Evolutionary conservation across 768 basidiomycete species (phyloP).

Genomic region (Xerocomellus amylosporus): DNA sequence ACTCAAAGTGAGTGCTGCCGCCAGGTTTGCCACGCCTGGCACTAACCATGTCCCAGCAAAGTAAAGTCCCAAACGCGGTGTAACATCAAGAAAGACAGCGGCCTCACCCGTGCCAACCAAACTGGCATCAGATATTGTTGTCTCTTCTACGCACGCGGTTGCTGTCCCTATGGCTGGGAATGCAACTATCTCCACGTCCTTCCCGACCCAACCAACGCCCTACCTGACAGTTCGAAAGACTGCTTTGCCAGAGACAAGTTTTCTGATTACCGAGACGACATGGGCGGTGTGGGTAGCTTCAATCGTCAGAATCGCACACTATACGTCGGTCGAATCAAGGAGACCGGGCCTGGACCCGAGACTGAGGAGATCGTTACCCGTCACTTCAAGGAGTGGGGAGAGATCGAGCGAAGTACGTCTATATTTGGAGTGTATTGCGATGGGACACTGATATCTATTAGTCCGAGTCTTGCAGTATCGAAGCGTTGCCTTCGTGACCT

Average conservation of each 20-base stretch:
- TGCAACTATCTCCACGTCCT: constrained; percentile 94
- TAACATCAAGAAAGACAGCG: constrained; percentile 81
- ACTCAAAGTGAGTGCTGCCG: constrained; percentile 72
- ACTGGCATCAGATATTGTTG: constrained; percentile 92
- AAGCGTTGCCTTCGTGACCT: constrained; percentile 96
- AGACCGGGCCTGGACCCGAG: constrained; percentile 83
- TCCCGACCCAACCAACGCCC: constrained; percentile 61
- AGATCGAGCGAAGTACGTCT: constrained; percentile 82
- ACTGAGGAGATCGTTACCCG: constrained; percentile 87
- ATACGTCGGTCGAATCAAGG: constrained; percentile 92
- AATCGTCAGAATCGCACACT: constrained; percentile 90
- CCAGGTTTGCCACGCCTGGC: not conserved
- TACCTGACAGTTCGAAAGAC: constrained; percentile 93
- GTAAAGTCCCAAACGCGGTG: constrained; percentile 92
- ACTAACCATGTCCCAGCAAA: constrained; percentile 54
- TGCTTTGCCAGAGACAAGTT: constrained; percentile 98
- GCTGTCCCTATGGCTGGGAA: constrained; percentile 98
- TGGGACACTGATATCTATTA: constrained; percentile 24
- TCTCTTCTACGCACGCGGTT: constrained; percentile 93
- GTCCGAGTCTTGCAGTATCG: constrained; percentile 93
- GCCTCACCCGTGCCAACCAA: constrained; percentile 92
- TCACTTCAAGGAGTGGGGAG: constrained; percentile 96
- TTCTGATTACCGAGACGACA: constrained; percentile 95
- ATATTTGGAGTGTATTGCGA: not conserved
- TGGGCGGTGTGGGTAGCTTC: constrained; percentile 99